A percentile compares a stretch with the other conserved stretches of the same genome.
Conservation (phyloP, 768 basidiomycete genomes). For the Coprinellus aureogranulatus region DNA sequence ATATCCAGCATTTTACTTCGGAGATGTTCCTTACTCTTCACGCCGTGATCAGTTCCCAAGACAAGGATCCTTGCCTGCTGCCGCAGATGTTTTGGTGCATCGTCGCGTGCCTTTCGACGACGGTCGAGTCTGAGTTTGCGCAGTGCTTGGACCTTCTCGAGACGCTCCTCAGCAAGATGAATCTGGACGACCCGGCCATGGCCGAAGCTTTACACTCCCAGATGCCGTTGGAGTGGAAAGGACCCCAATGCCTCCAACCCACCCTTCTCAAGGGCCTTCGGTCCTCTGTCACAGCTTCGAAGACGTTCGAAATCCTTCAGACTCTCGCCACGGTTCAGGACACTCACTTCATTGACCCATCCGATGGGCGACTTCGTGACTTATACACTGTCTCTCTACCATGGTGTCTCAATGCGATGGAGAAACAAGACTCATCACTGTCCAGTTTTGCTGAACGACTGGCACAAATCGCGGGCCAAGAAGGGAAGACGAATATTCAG, state of each 20-base stretch:
- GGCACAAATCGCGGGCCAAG: conserved; percentile 64
- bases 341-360: conserved; percentile 65
- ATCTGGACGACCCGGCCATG: conserved; percentile 67
- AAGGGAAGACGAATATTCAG: conserved; percentile 74
- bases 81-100: conserved; percentile 89
- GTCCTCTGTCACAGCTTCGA: conserved; percentile 65
- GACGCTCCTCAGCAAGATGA: conserved; percentile 61
- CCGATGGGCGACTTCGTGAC: conserved; percentile 72
- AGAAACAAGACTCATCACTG: conserved; percentile 56
- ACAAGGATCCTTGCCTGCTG: conserved; percentile 58
- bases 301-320: conserved; percentile 69
- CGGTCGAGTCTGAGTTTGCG: conserved; percentile 75
- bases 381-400: conserved; percentile 81
- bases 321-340: conserved; percentile 60
- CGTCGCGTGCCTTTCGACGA: conserved; percentile 77
- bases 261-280: conserved; percentile 74
- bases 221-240: conserved; percentile 71
- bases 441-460: conserved; percentile 74
- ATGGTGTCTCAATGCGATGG: conserved; percentile 86
- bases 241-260: conserved; percentile 61
- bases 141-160: conserved; percentile 66
- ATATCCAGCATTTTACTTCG: conserved; percentile 77
- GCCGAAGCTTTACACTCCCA: conserved; percentile 68
- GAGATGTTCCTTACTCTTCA: conserved; percentile 80
- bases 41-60: conserved; percentile 52